Evolutionary conservation across 306 rosid genomes (phyloP), one percentile per base, ranked within the genome.

Genomic region (Lathyrus oleraceus): DNA sequence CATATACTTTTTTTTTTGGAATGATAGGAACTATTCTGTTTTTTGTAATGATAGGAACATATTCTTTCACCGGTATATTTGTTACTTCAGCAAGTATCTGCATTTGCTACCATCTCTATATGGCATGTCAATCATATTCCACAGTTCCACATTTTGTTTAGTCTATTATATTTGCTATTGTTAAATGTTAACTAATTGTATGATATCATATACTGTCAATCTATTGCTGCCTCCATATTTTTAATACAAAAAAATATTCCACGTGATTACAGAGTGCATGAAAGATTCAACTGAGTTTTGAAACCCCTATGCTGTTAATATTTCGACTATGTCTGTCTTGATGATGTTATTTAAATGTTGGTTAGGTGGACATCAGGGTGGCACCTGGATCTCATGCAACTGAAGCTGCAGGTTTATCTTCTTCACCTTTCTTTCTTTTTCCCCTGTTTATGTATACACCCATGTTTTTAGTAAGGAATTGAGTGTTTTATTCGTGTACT

Each of bases 341-440:
- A 73, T 47, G 7, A 44, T 69, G 39, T 35, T 35, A 69, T 70
- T 59, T 59, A 57, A 16, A 67, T 72, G 52, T 10, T 69, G 53
- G 72, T 76, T 69, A 95, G 97, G 96, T 95, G 81, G 97, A 95
- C 74, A 95, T 95, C 77, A 84, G 86, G 80, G 87, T 95, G 59
- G 99, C 95, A 30, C 99, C 96, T 25, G 93, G 99, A 81, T 91
- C 99, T 57, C 97, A 95, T 83, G 84, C 97, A 16, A 89, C 96
- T 40, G 95, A 91, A 86, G 88, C 87, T 70, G 87, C 92, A 57
- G 95, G 99, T 95, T 76, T 13, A 48, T 54, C 65, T 66, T 9
- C 73, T 30, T 64, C 67, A 53, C 44, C 62, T 69, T 43, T 67
- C 48, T 49, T 5, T 15, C 51, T 67, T 43, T 60, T 36, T 57